phyloP scores from a whole-genome alignment of 805 yeast species.

The Candida wancherniae region DNA sequence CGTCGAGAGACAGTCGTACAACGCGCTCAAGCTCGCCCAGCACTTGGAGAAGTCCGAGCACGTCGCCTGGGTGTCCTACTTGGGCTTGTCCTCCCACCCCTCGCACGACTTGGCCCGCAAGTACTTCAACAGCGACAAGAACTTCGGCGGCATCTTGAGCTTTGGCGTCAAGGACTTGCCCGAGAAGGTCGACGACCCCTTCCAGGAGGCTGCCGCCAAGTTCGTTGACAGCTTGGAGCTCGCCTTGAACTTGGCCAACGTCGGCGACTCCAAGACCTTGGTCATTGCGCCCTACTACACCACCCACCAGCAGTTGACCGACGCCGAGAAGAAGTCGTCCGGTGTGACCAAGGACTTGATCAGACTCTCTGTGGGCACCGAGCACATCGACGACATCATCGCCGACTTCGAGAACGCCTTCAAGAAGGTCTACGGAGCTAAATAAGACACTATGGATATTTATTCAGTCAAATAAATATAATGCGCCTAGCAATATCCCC shows the following conservation, averaged over 20 bases:
- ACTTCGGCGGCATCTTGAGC: conserved; percentile 83
- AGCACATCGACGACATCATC: conserved; percentile 20
- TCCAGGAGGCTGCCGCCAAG: conserved; percentile 71
- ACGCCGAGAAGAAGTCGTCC: conserved; percentile 72
- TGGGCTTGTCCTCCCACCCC: conserved; percentile 77
- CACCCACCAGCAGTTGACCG: conserved; percentile 86
- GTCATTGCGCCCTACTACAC: conserved; percentile 96
- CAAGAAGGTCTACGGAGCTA: conserved; percentile 45
- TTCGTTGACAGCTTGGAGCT: conserved; percentile 81
- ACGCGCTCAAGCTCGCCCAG: conserved; percentile 76
- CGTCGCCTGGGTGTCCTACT: conserved; percentile 88
- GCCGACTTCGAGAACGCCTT: conserved; percentile 64
- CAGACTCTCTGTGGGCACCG: conserved; percentile 44
- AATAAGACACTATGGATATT: not conserved
- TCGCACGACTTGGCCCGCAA: conserved; percentile 80
- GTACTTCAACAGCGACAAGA: conserved; percentile 51
- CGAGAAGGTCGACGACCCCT: conserved; percentile 48
- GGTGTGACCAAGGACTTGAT: conserved; percentile 89
- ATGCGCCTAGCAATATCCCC: conserved; percentile 6
- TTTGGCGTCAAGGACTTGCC: conserved; percentile 74
- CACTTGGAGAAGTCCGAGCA: conserved; percentile 67
- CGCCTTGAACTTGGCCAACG: conserved; percentile 92
- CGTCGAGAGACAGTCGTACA: conserved; percentile 85
- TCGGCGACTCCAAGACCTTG: conserved; percentile 93
- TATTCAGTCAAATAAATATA: conserved; percentile 2